Percentiles rank a stretch among this genome's conserved stretches.
These are phyloP conservation scores for Curvularia hawaiiensis DNA, from an alignment of 2,329 filamentous ascomycete species.

Conservation along the genomic window DNA sequence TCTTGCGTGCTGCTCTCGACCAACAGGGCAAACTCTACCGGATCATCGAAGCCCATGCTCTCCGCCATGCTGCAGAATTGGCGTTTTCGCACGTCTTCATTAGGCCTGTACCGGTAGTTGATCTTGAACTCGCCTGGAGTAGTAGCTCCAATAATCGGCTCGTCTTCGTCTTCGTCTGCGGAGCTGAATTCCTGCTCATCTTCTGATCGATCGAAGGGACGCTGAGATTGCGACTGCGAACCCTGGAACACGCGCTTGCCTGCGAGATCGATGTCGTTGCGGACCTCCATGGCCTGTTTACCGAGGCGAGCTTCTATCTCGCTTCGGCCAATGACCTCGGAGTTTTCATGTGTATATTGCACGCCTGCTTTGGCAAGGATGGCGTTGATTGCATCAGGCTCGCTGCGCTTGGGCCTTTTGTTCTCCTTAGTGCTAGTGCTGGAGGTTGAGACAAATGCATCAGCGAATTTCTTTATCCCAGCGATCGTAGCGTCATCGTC, in stretches of 20 bases:
- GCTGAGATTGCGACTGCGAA: constrained; percentile 43
- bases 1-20: constrained; percentile 92
- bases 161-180: constrained; percentile 21
- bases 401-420: constrained; percentile 54
- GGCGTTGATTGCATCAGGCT: constrained; percentile 77
- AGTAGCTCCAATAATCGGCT: constrained; percentile 15
- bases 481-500: constrained; percentile 48
- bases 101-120: constrained; percentile 71
- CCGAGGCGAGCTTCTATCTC: constrained; percentile 87
- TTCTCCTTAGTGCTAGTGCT: constrained; percentile 31
- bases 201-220: constrained; percentile 20
- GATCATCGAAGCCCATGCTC: constrained; percentile 75
- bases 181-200: constrained; percentile 20
- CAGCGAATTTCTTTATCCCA: constrained; percentile 63
- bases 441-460: constrained; percentile 35
- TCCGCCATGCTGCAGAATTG: constrained; percentile 93
- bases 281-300: constrained; percentile 70
- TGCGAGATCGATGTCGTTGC: constrained; percentile 57
- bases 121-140: constrained; percentile 49
- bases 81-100: constrained; percentile 72
- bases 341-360: constrained; percentile 95
- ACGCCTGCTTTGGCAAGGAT: constrained; percentile 89
- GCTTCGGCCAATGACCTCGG: constrained; percentile 91
- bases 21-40: constrained; percentile 83
- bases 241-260: constrained; percentile 65